Base-by-base conservation (phyloP, 1,139 yeast species). In the Yamadazyma epiphylla region DNA sequence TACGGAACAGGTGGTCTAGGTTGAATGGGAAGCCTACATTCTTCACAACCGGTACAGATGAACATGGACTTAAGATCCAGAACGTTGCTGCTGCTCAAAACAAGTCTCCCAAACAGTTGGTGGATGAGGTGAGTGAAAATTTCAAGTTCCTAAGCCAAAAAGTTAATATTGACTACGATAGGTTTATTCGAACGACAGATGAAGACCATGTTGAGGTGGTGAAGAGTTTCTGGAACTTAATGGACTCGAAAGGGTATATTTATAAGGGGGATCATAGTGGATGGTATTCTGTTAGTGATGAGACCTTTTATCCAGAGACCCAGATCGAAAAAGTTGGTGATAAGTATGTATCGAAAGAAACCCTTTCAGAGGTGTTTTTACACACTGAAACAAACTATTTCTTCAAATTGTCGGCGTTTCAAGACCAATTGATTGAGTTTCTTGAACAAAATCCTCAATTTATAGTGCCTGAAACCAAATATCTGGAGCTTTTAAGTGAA, bases 251-350 rank as follows among this genome's bases (percentile, higher is more conserved):
- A 30, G 94, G 87, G 0, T 75, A 63, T 43, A 83, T 94, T 3
- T 87, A 88, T 51, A 74, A 81, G 49, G 96, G 95, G 3, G 60
- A 72, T 16, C 98, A 91, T 53, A 59, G 75, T 29, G 99, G 99
- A 1, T 91, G 97, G 97, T 91, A 94, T 51, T 86, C 95, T 7
- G 67, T 89, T 5, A 82, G 95, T 30, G 98, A 94, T 50, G 99
- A 91, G 56, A 83, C 97, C 0, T 91, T 91, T 49, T 89, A 86
- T 47, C 88, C 98, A 0, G 94, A 81, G 38, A 60, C 76, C 3
- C 95, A 87, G 53, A 76, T 86, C 23, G 74, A 71, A 27, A 69
- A 74, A 39, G 45, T 59, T 1, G 36, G 45, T 12, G 47, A 39
- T 24, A 56, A 47, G 30, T 60, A 57, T 57, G 61, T 78, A 12